phyloP scores from a whole-genome alignment of 2,329 filamentous ascomycete species.

The Sporothrix curviconia region DNA sequence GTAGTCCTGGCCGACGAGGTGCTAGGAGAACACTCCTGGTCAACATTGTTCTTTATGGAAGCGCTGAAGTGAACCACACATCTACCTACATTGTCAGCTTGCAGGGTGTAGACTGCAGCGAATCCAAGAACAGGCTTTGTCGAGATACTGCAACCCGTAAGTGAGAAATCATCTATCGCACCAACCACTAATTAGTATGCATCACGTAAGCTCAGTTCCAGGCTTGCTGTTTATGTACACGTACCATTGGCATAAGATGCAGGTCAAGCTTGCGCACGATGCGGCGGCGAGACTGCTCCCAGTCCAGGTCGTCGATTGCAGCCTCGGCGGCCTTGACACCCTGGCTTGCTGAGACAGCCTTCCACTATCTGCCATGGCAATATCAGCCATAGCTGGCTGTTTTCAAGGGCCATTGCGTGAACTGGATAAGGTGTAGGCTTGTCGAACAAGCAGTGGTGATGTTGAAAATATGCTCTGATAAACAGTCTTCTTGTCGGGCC shows the following conservation, averaged over 20 bases:
- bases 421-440: no score
- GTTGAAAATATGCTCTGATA: no score
- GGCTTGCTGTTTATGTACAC: no score
- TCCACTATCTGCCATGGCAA: background rate
- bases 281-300: background rate
- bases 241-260: slow-evolving; percentile 1
- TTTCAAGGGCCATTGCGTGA: background rate
- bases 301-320: slow-evolving; percentile 1
- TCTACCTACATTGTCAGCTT: background rate
- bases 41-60: no score
- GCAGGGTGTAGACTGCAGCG: background rate
- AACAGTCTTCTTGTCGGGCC: background rate
- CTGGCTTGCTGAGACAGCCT: background rate
- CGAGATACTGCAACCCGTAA: slow-evolving; percentile 2
- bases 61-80: no score
- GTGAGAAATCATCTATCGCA: slow-evolving; percentile 1
- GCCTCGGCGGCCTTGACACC: background rate
- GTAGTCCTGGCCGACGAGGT: slow-evolving; percentile 39
- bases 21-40: slow-evolving; percentile 16
- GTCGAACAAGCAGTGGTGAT: no score
- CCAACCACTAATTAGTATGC: background rate
- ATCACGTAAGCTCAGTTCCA: no score
- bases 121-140: slow-evolving; percentile 2
- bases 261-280: slow-evolving; percentile 6
- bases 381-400: background rate